Evolutionary conservation across 208 protist species (phyloP).

Genomic region (Leishmania tarentolae): DNA sequence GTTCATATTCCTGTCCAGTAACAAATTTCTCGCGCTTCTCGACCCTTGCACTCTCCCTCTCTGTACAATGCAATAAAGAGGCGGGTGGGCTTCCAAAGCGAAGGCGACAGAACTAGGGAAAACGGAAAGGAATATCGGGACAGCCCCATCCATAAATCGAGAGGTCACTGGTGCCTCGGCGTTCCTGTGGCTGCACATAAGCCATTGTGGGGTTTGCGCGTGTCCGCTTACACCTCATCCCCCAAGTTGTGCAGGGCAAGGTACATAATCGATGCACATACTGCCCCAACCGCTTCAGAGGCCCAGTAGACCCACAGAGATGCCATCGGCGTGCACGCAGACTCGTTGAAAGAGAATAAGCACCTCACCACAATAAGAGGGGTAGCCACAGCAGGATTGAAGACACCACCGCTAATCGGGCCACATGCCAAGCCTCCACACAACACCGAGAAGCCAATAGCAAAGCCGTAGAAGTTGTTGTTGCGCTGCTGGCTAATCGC

Average conservation of each 20-base stretch:
- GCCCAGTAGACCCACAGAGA: slow-evolving; percentile 75
- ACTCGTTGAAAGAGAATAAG: slow-evolving; percentile 52
- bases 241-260: slow-evolving; percentile 63
- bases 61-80: background rate
- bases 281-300: slow-evolving; percentile 65
- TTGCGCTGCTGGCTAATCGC: slow-evolving; percentile 61
- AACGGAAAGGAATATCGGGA: background rate
- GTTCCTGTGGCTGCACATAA: background rate
- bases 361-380: slow-evolving; percentile 71
- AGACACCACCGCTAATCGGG: slow-evolving; percentile 69
- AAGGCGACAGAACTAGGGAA: background rate
- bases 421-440: slow-evolving; percentile 61
- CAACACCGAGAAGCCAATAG: slow-evolving; percentile 76
- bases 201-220: background rate
- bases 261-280: slow-evolving; percentile 75
- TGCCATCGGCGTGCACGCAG: slow-evolving; percentile 55
- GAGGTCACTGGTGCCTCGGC: background rate
- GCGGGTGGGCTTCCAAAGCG: background rate
- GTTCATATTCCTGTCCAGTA: background rate
- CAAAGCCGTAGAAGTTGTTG: slow-evolving; percentile 85
- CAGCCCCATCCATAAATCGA: background rate
- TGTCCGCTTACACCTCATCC: slow-evolving; percentile 21
- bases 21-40: background rate
- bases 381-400: slow-evolving; percentile 77
- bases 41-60: background rate